Conservation (phyloP, 257 asterid genomes). For the Euphrasia confusa region DNA sequence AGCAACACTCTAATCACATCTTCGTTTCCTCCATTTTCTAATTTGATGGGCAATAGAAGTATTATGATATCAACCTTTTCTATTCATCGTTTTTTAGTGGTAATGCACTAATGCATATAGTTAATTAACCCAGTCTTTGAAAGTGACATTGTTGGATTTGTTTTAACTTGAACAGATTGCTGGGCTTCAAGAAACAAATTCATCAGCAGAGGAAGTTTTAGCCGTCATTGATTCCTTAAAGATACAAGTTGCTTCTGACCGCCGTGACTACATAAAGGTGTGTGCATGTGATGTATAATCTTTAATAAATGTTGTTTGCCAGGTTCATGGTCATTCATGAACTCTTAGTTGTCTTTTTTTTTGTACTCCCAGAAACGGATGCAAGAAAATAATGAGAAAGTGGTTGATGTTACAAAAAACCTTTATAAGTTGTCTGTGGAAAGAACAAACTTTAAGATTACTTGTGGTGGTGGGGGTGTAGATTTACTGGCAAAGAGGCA, state of each 20-base stretch:
- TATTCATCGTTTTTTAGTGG: too few species aligned
- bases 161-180: conserved; percentile 48
- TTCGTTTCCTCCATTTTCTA: conserved; percentile 15
- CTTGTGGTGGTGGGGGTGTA: conserved; percentile 42
- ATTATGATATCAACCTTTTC: too few species aligned
- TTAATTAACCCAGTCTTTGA: too few species aligned
- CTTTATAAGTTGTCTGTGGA: conserved; percentile 53
- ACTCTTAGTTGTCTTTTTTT: conserved; percentile 27
- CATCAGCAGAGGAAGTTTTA: conserved; percentile 41
- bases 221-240: conserved; percentile 54
- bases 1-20: neutral
- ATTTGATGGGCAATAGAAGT: too few species aligned
- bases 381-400: conserved; percentile 62
- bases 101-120: too few species aligned
- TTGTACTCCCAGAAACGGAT: conserved; percentile 48
- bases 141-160: too few species aligned
- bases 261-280: conserved; percentile 66
- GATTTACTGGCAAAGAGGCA: conserved; percentile 86
- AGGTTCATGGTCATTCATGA: conserved; percentile 19
- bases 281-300: conserved; percentile 21
- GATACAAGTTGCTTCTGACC: conserved; percentile 51
- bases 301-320: conserved; percentile 21
- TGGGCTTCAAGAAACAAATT: conserved; percentile 36
- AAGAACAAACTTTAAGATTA: conserved; percentile 45
- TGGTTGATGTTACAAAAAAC: conserved; percentile 44